phyloP scores from a whole-genome alignment of 1,284 basidiomycete species.

The Ustilago xerochloae region DNA sequence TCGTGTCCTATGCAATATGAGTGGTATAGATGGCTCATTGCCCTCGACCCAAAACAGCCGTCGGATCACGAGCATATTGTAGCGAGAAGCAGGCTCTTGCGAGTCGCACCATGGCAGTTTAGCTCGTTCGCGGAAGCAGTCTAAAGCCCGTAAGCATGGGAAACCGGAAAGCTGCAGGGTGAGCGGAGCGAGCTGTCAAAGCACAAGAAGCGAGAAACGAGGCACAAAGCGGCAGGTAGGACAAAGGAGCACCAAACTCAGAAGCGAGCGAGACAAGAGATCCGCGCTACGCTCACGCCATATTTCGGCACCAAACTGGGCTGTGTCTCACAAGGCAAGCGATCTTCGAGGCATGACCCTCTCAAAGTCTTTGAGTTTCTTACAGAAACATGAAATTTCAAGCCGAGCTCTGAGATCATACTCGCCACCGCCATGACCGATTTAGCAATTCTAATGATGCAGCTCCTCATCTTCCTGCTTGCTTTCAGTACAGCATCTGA shows the following conservation, averaged over 20 bases:
- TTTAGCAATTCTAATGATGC: too few species aligned
- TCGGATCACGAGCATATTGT: not conserved
- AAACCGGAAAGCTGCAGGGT: not conserved
- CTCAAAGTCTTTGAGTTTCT: too few species aligned
- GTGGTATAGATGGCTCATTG: too few species aligned
- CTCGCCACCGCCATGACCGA: not conserved
- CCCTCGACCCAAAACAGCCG: conserved; percentile 1
- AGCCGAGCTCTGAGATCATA: not conserved
- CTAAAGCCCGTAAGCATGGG: conserved; percentile 4
- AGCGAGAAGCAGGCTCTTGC: not conserved
- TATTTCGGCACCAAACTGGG: too few species aligned
- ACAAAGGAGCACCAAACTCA: not conserved
- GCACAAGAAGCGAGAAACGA: not conserved
- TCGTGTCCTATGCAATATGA: not conserved
- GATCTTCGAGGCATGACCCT: too few species aligned
- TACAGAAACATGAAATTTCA: not conserved
- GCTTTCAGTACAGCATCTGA: too few species aligned
- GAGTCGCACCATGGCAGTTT: not conserved
- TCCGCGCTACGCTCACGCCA: too few species aligned
- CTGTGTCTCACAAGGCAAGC: not conserved
- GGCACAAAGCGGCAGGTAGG: not conserved
- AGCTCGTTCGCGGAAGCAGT: not conserved
- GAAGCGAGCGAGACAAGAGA: too few species aligned
- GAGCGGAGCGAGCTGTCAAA: conserved; percentile 3
- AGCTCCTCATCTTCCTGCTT: too few species aligned